Evolutionary conservation across 208 protist genomes (phyloP).

Genomic region (Crithidia mellificae): DNA sequence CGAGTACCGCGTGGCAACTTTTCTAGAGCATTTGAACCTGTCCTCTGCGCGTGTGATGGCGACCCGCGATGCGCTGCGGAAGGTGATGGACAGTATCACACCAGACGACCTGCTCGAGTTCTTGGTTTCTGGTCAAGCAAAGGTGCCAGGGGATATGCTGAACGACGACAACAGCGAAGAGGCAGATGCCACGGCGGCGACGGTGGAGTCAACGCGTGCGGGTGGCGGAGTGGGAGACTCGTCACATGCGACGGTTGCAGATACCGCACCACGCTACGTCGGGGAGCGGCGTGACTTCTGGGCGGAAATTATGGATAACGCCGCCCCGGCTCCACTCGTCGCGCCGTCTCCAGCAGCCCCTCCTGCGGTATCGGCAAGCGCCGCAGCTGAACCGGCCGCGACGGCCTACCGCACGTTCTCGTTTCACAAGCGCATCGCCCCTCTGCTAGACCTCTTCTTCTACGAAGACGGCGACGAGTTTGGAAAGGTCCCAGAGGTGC

Average conservation of each 20-base stretch:
- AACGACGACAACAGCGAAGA: conserved; percentile 4
- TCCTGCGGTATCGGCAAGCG: not conserved
- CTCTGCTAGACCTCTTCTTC: conserved; percentile 74
- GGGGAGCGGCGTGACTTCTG: conserved; percentile 39
- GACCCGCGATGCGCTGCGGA: conserved; percentile 35
- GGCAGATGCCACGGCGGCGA: not conserved
- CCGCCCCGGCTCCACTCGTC: not conserved
- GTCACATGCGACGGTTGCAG: not conserved
- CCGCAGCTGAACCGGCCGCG: not conserved
- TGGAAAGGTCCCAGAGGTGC: conserved; percentile 40
- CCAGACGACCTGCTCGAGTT: conserved; percentile 81
- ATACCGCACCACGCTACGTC: not conserved
- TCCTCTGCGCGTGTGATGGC: conserved; percentile 49
- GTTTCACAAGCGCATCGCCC: conserved; percentile 64
- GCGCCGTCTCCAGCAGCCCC: not conserved
- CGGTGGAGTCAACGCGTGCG: not conserved
- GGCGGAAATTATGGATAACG: conserved; percentile 42
- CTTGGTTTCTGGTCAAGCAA: conserved; percentile 60
- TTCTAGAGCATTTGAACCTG: conserved; percentile 66
- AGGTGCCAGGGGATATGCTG: conserved; percentile 71
- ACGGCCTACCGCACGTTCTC: conserved; percentile 27
- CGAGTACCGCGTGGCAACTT: conserved; percentile 47
- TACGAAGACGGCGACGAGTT: conserved; percentile 62
- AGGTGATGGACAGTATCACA: conserved; percentile 46
- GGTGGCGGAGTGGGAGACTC: not conserved